phyloP scores from a whole-genome alignment of 257 asterid genomes.

The Verbena officinalis region DNA sequence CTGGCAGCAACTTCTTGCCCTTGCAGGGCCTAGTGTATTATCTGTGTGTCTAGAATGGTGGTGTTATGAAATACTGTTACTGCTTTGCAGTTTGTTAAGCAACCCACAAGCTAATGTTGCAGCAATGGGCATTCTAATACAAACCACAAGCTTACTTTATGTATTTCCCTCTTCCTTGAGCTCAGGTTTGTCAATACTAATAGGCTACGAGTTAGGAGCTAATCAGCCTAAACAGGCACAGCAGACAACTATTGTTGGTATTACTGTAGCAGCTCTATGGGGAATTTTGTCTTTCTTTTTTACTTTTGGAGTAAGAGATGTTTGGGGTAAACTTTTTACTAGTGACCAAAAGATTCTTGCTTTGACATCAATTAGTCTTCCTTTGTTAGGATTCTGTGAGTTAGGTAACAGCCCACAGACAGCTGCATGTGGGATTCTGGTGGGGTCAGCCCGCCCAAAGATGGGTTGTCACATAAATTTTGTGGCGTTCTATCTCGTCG shows the following conservation, averaged over 20 bases:
- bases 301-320: slow-evolving; percentile 40
- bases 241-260: slow-evolving; percentile 41
- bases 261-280: slow-evolving; percentile 44
- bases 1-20: slow-evolving; percentile 41
- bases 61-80: slow-evolving; percentile 51
- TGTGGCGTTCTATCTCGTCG: slow-evolving; percentile 50
- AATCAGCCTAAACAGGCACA: slow-evolving; percentile 50
- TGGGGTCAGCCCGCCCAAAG: slow-evolving; percentile 51
- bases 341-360: slow-evolving; percentile 43
- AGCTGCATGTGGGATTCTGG: slow-evolving; percentile 48
- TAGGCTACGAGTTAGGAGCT: slow-evolving; percentile 55
- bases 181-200: slow-evolving; percentile 43
- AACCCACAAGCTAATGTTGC: slow-evolving; percentile 50
- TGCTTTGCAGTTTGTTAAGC: slow-evolving; percentile 41
- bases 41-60: slow-evolving; percentile 63
- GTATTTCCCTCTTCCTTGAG: slow-evolving; percentile 48
- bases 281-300: slow-evolving; percentile 49
- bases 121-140: slow-evolving; percentile 53
- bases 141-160: slow-evolving; percentile 52
- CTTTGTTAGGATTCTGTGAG: slow-evolving; percentile 58
- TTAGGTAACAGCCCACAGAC: slow-evolving; percentile 54
- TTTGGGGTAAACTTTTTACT: slow-evolving; percentile 54
- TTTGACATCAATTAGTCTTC: slow-evolving; percentile 50
- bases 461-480: slow-evolving; percentile 47
- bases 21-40: slow-evolving; percentile 44